These are phyloP conservation scores for Colletotrichum orbiculare DNA, from an alignment of 2,329 filamentous ascomycete genomes.

Conservation along the genomic window DNA sequence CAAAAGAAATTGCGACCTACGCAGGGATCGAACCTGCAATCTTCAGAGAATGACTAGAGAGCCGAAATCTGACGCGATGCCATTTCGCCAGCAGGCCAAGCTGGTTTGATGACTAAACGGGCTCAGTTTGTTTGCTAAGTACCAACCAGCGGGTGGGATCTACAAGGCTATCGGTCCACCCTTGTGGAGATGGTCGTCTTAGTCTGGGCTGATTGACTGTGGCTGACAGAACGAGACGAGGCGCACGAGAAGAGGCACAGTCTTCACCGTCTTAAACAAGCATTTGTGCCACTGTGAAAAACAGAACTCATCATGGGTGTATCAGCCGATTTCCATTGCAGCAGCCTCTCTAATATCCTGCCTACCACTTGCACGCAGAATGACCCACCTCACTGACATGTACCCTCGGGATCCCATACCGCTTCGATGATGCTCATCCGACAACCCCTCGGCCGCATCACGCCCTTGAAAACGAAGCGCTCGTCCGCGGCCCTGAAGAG, in stretches of 20 bases:
- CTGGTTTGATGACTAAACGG: background rate
- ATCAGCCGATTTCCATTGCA: no score
- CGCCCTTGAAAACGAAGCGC: conserved; percentile 57
- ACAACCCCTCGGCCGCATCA: conserved; percentile 53
- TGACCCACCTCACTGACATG: conserved; percentile 7
- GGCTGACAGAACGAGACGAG: no score
- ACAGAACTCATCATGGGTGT: no score
- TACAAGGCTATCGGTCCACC: background rate
- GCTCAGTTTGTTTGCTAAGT: background rate
- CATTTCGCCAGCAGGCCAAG: conserved; percentile 37
- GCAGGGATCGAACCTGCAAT: conserved; percentile 37
- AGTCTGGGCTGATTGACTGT: no score
- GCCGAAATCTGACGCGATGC: conserved; percentile 38
- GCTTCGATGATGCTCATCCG: conserved; percentile 62
- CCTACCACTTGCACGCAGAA: no score
- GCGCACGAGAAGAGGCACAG: no score
- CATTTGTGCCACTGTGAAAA: no score
- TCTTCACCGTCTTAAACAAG: no score
- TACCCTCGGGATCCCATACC: conserved; percentile 52
- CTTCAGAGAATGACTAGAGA: conserved; percentile 35
- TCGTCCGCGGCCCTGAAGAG: conserved; percentile 56
- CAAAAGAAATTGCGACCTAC: conserved; percentile 31
- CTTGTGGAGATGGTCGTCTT: conserved; percentile 7
- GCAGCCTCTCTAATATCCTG: background rate
- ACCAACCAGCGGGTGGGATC: background rate